Percentiles rank a stretch among this genome's conserved stretches.
Evolutionary conservation across 2,329 filamentous ascomycete genomes (phyloP).

Genomic region (Penicillium sp.): DNA sequence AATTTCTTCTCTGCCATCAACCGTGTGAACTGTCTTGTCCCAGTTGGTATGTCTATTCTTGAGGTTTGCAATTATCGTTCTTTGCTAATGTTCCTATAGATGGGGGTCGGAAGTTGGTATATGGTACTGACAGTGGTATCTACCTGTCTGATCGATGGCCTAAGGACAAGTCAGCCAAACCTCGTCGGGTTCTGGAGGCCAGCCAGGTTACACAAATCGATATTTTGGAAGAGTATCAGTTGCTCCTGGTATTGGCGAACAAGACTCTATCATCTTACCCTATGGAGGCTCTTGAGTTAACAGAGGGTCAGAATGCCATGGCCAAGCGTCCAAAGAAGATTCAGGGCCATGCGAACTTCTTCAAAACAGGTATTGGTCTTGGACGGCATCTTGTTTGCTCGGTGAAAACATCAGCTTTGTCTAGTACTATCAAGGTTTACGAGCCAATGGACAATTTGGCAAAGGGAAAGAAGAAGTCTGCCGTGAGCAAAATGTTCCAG

Average conservation of each 20-base stretch:
- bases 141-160: constrained; percentile 89
- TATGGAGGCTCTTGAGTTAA: constrained; percentile 79
- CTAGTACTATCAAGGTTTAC: constrained; percentile 98
- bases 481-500: constrained; percentile 93
- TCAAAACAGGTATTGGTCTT: constrained; percentile 94
- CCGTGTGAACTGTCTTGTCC: constrained; percentile 90
- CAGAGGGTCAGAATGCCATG: constrained; percentile 70
- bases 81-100: constrained; percentile 55
- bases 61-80: background rate
- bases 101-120: constrained; percentile 90
- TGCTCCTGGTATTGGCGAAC: constrained; percentile 87
- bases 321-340: constrained; percentile 93
- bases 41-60: constrained; percentile 66
- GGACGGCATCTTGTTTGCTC: constrained; percentile 93
- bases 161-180: constrained; percentile 72
- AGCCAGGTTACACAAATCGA: constrained; percentile 92
- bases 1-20: constrained; percentile 89
- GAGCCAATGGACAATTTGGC: constrained; percentile 94
- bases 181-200: constrained; percentile 81
- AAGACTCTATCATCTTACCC: constrained; percentile 91
- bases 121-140: constrained; percentile 91
- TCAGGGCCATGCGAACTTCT: constrained; percentile 95
- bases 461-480: constrained; percentile 93
- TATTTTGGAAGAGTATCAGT: constrained; percentile 90
- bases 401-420: constrained; percentile 90